These are phyloP conservation scores for Hymenochaete sp. DNA, from an alignment of 1,284 basidiomycete species.

Conservation along the genomic window DNA sequence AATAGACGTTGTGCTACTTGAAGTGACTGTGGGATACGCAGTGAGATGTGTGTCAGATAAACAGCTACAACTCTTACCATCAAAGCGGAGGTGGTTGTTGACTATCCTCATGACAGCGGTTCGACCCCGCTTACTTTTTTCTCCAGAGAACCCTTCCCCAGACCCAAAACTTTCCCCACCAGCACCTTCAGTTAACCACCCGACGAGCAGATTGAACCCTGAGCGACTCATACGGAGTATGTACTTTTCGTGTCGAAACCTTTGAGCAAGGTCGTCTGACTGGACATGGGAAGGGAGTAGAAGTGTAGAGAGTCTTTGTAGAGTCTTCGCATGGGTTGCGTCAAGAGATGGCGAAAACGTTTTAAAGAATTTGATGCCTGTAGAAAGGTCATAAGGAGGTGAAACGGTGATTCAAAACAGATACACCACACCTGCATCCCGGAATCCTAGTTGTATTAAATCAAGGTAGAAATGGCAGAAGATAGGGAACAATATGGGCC, in stretches of 20 bases:
- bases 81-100: slow-evolving; percentile 87
- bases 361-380: slow-evolving; percentile 71
- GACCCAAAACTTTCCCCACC: slow-evolving; percentile 78
- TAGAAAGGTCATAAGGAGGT: background rate
- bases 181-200: slow-evolving; percentile 93
- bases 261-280: slow-evolving; percentile 74
- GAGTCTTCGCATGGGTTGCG: slow-evolving; percentile 59
- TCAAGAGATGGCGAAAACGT: slow-evolving; percentile 66
- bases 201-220: slow-evolving; percentile 85
- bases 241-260: slow-evolving; percentile 89
- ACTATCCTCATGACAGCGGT: slow-evolving; percentile 88
- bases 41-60: slow-evolving; percentile 8
- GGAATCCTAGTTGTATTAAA: slow-evolving; percentile 84
- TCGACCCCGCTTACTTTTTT: slow-evolving; percentile 69
- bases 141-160: slow-evolving; percentile 76
- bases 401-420: slow-evolving; percentile 6
- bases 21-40: slow-evolving; percentile 45
- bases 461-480: slow-evolving; percentile 98
- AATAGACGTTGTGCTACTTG: slow-evolving; percentile 56
- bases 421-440: slow-evolving; percentile 65
- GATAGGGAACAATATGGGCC: slow-evolving; percentile 89
- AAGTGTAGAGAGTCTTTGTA: slow-evolving; percentile 79
- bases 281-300: slow-evolving; percentile 81
- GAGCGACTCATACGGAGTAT: slow-evolving; percentile 86
- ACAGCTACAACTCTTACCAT: slow-evolving; percentile 49